These are phyloP conservation scores for Cladosporium sphaerospermum DNA, from an alignment of 2,329 filamentous ascomycete genomes.

Conservation along the genomic window DNA sequence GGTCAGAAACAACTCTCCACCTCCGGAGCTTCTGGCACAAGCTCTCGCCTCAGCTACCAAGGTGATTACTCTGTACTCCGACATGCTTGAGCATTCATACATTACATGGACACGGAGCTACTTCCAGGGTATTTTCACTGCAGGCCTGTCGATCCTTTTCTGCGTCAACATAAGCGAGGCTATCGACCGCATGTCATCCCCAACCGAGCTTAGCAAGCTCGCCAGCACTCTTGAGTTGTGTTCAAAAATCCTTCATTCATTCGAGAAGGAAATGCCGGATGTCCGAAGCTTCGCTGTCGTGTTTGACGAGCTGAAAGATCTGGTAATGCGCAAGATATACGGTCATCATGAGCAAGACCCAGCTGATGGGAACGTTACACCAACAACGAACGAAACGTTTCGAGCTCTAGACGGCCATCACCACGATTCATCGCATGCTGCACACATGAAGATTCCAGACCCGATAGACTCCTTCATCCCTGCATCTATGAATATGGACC, in stretches of 20 bases:
- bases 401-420: too few relatives aligned
- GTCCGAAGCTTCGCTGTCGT: slow-evolving; percentile 7
- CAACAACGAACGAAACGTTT: too few relatives aligned
- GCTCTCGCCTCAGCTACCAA: slow-evolving; percentile 28
- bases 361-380: too few relatives aligned
- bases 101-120: slow-evolving; percentile 45
- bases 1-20: slow-evolving; percentile 26
- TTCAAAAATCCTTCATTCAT: slow-evolving; percentile 3
- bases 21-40: slow-evolving; percentile 6
- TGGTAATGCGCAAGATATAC: neutral
- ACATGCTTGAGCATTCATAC: slow-evolving; percentile 30
- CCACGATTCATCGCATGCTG: too few relatives aligned
- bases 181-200: neutral
- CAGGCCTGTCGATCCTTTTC: slow-evolving; percentile 28
- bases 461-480: too few relatives aligned
- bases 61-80: slow-evolving; percentile 36
- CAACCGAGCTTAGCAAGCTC: neutral
- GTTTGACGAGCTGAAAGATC: slow-evolving; percentile 6
- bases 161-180: neutral
- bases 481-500: neutral
- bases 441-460: too few relatives aligned
- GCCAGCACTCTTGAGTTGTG: neutral
- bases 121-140: slow-evolving; percentile 44
- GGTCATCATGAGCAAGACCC: too few relatives aligned
- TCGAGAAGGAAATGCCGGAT: slow-evolving; percentile 9